A percentile compares a stretch with the other conserved stretches of the same genome.
Conservation (phyloP, 352 stramenopile species). For the Saprolegnia parasitica region DNA sequence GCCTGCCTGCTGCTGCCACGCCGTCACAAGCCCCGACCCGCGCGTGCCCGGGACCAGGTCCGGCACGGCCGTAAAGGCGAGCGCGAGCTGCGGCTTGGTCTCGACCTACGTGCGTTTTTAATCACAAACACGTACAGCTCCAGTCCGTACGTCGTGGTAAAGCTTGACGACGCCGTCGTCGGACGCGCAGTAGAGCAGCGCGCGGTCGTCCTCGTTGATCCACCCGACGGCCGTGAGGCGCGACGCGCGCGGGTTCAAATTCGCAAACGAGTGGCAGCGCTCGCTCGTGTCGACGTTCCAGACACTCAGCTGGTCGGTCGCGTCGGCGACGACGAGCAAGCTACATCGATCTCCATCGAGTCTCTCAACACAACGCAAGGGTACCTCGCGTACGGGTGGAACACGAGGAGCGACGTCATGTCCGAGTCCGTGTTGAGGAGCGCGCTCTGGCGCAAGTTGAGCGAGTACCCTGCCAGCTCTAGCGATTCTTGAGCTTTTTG, state of each 20-base stretch:
- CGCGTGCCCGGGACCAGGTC: conserved; percentile 88
- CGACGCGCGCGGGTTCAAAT: conserved; percentile 78
- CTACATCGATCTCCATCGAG: conserved; percentile 91
- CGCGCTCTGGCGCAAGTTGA: conserved; percentile 87
- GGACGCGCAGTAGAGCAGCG: conserved; percentile 92
- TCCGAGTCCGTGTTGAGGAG: conserved; percentile 91
- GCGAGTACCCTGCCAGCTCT: conserved; percentile 66
- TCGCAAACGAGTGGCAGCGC: conserved; percentile 76
- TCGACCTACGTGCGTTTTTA: conserved; percentile 29
- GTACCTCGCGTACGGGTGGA: conserved; percentile 91
- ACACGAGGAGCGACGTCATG: conserved; percentile 94
- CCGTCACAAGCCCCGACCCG: conserved; percentile 92
- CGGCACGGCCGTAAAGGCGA: conserved; percentile 90
- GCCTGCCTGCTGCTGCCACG: conserved; percentile 92
- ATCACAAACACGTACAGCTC: no score
- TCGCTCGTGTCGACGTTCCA: conserved; percentile 93
- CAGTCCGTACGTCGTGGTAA: conserved; percentile 85
- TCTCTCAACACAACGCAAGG: conserved; percentile 84
- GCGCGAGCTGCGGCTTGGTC: conserved; percentile 72
- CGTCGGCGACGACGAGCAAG: conserved; percentile 92
- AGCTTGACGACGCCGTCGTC: conserved; percentile 96
- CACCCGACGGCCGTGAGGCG: conserved; percentile 93
- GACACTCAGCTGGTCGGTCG: conserved; percentile 90
- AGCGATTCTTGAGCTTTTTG: not conserved
- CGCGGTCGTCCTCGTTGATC: conserved; percentile 95